These are phyloP conservation scores for Claviceps arundinis DNA, from an alignment of 2,329 filamentous ascomycete genomes.

Conservation along the genomic window DNA sequence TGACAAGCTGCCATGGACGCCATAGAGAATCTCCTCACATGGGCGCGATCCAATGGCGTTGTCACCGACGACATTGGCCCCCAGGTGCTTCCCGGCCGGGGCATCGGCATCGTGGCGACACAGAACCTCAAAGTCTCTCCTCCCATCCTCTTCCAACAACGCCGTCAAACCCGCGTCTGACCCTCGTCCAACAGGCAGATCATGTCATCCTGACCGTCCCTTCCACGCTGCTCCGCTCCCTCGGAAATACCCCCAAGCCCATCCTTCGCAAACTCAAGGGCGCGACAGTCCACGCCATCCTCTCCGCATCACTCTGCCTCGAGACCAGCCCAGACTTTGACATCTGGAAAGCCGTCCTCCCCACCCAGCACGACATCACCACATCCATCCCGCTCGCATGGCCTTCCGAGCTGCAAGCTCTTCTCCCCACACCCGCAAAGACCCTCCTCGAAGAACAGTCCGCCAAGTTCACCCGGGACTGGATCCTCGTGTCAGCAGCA, in stretches of 20 bases:
- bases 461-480: slow-evolving; percentile 28
- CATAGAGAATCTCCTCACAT: slow-evolving; percentile 45
- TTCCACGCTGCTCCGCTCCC: slow-evolving; percentile 46
- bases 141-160: neutral
- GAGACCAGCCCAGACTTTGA: slow-evolving; percentile 33
- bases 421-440: slow-evolving; percentile 29
- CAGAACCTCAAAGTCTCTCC: slow-evolving; percentile 45
- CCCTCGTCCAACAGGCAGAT: slow-evolving; percentile 15
- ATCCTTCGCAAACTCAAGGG: slow-evolving; percentile 39
- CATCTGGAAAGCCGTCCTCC: slow-evolving; percentile 56
- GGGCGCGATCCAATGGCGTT: slow-evolving; percentile 54
- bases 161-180: too few relatives aligned
- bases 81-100: slow-evolving; percentile 54
- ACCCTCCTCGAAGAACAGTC: slow-evolving; percentile 40
- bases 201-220: slow-evolving; percentile 55
- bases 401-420: slow-evolving; percentile 26
- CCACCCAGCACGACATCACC: slow-evolving; percentile 44
- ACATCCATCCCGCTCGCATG: slow-evolving; percentile 33
- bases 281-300: slow-evolving; percentile 52
- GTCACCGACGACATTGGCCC: slow-evolving; percentile 54
- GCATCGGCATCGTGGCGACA: slow-evolving; percentile 65
- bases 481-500: slow-evolving; percentile 19
- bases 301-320: slow-evolving; percentile 55
- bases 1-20: slow-evolving; percentile 6
- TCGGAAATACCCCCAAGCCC: slow-evolving; percentile 41